Base-by-base conservation (phyloP, 2,329 filamentous ascomycete species). In the Monilinia laxa region DNA sequence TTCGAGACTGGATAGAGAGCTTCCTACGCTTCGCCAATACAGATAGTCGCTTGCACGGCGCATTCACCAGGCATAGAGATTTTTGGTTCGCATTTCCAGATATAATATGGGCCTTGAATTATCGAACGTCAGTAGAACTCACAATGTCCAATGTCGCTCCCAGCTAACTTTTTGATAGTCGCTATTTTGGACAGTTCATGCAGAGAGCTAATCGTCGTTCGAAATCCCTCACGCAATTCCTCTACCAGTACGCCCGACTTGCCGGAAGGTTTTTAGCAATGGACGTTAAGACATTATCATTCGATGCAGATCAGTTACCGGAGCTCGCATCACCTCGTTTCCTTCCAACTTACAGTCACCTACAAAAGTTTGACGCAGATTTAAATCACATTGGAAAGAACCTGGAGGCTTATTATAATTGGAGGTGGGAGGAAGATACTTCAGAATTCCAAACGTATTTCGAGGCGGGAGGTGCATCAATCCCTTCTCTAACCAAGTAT, bases 71-170 rank as follows among this genome's bases (percentile, higher is more conserved):
- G 42, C 77, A 86, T 67, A 78, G 74, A 45, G 72, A 77, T 4
- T 83, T 88, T 70, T 89, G 86, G 86, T 70, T 75, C 42, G 68
- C 74, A 3, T 78, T 88, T 35, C 84, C 86, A 0, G 81, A 83
- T 0, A 71, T 87, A 12, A 77, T 86, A 23, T 79, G 76, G 73
- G 73, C 74, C 11, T 72, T 82, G 28, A 75, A 72, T 57, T 73
- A 71, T 45, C 78, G 80, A 66, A 81, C 78, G 83, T 84, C 77
- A 70, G 80, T 74, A 35, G 51, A 16, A 51, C 28, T 31, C 42
- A 25, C 25, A 53, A 64, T 47, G 12, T 16, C 42, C 18, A 31
- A 40, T 55, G 20, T 14, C 9, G 20, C 5, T 20, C n/a, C 31
- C 16, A 68, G 56, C 73, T 75, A 62, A 75, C 58, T 55, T 20